Conservation (phyloP, 352 stramenopile genomes). For the Phytophthora sp. region DNA sequence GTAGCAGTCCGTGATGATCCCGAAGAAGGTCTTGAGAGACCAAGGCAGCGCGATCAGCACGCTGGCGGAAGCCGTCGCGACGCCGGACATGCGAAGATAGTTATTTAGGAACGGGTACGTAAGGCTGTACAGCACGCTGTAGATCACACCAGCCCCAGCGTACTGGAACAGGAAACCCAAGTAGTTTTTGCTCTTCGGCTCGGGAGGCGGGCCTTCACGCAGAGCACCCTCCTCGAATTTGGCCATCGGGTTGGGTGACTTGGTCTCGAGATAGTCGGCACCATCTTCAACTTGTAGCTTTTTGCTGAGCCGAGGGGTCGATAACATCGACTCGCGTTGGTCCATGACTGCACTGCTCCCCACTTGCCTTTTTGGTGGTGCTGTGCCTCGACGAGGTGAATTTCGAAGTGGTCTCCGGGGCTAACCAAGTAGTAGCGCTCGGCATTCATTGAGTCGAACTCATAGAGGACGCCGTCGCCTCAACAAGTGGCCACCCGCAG, state of each 20-base stretch:
- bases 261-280: conserved; percentile 28
- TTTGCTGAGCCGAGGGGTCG: conserved; percentile 28
- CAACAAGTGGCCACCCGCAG: conserved; percentile 7
- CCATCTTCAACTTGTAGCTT: conserved; percentile 21
- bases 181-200: conserved; percentile 44
- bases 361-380: conserved; percentile 21
- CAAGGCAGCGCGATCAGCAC: conserved; percentile 72
- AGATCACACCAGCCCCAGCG: conserved; percentile 50
- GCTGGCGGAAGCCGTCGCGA: conserved; percentile 42
- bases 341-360: neutral
- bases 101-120: conserved; percentile 62
- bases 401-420: conserved; percentile 25
- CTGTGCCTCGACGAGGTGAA: conserved; percentile 12
- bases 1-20: conserved; percentile 86
- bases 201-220: conserved; percentile 37
- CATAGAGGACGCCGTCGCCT: neutral
- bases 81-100: conserved; percentile 58
- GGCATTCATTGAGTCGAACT: neutral
- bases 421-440: conserved; percentile 14
- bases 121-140: conserved; percentile 45
- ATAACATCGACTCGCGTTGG: conserved; percentile 22
- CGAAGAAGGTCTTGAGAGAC: conserved; percentile 86
- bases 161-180: conserved; percentile 60
- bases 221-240: conserved; percentile 49
- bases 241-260: conserved; percentile 33